Conservation (phyloP, 192 early-diverging fungal species). For the Pecoramyces ruminantium region DNA sequence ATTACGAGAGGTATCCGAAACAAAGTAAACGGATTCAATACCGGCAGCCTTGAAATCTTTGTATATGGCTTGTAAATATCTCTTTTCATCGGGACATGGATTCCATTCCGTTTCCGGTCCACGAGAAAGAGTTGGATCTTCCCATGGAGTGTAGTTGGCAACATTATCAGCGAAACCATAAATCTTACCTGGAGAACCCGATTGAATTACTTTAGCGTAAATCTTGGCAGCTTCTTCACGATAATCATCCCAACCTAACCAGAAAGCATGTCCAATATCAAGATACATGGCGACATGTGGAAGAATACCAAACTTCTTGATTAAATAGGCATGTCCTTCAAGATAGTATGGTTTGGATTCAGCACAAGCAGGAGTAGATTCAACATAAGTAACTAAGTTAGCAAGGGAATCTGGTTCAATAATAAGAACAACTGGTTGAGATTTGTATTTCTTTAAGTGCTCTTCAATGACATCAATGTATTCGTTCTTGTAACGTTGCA, state of each 20-base stretch:
- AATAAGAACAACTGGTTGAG: slow-evolving; percentile 13
- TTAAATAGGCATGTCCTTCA: slow-evolving; percentile 18
- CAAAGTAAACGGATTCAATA: slow-evolving; percentile 7
- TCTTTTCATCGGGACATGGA: slow-evolving; percentile 13
- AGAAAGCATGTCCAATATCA: slow-evolving; percentile 21
- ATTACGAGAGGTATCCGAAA: slow-evolving; percentile 10
- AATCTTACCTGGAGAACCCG: slow-evolving; percentile 4
- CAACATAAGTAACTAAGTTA: slow-evolving; percentile 17
- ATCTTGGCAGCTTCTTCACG: slow-evolving; percentile 1
- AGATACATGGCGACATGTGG: slow-evolving; percentile 15
- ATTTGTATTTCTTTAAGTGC: slow-evolving; percentile 1
- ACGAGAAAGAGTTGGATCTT: too few species aligned
- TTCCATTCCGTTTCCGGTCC: not conserved
- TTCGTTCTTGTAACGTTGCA: slow-evolving; percentile 11
- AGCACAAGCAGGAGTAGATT: slow-evolving; percentile 4
- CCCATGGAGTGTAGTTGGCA: slow-evolving; percentile 22
- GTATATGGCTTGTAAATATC: slow-evolving; percentile 3
- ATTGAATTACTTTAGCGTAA: slow-evolving; percentile 10
- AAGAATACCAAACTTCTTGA: slow-evolving; percentile 7
- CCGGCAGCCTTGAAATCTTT: not conserved
- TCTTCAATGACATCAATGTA: slow-evolving; percentile 17
- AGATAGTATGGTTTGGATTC: slow-evolving; percentile 6
- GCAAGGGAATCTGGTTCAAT: slow-evolving; percentile 26
- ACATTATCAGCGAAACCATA: slow-evolving; percentile 17
- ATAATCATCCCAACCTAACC: slow-evolving; percentile 19